Evolutionary conservation across 2,329 filamentous ascomycete genomes (phyloP), one percentile per base, ranked within the genome.

Genomic region (Penicillium sp.): DNA sequence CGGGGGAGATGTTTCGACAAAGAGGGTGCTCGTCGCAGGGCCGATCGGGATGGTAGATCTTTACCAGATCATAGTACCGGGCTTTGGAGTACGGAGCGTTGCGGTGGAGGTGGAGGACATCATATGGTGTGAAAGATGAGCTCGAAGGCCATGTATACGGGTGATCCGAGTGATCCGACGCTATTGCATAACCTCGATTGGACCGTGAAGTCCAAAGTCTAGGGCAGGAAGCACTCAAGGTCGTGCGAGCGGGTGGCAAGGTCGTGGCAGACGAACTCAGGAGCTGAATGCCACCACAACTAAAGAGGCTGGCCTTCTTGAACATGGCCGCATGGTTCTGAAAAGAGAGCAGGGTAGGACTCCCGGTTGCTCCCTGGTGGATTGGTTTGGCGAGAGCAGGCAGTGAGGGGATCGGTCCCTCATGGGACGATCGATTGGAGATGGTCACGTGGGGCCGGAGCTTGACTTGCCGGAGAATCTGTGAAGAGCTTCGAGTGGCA

Each of bases 11-110:
- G 7, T 75, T 74, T 62, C 77, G 76, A 66, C 75, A 74, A 22
- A 76, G 64, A 15, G 73, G 74, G 54, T 80, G 73, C 61, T 79
- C 75, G 60, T 78, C 75, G 59, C 75, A 77, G 63, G 76, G 81
- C 60, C 85, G 86, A 75, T 99, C 95, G 0, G 95, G 95, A 72
- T 99, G 95, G 79, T 99, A 99, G 49, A 96, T 82, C 80, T 98
- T 99, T 59, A 96, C 95, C 54, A 99, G 86, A 71, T 94, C 85
- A 76, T 96, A 95, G 82, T 92, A 99, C 60, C 87, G 87, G 45
- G 83, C 79, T 77, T 99, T 98, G 63, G 86, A 88, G 76, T 99
- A 98, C 1, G 87, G 84, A 14, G 86, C 87, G 58, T 81, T 80
- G 67, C 79, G 84, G 55, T 81, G 78, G 64, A 84, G 79, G 35